Evolutionary conservation across 306 rosid species (phyloP).

Genomic region (Cucumis cinereus): DNA sequence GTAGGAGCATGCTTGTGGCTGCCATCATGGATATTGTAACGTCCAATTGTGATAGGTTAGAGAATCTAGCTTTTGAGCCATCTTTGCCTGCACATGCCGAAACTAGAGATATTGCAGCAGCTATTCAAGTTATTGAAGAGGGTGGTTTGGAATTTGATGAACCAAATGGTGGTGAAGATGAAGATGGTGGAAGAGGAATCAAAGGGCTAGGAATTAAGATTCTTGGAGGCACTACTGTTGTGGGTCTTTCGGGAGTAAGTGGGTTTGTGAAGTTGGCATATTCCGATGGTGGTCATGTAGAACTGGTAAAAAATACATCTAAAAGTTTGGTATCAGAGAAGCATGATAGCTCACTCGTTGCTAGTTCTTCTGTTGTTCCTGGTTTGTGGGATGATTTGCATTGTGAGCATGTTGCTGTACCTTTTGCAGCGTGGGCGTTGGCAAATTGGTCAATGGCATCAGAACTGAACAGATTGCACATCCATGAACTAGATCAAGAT

Average conservation of each 20-base stretch:
- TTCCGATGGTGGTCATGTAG: slow-evolving; percentile 20
- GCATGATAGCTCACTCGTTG: slow-evolving; percentile 22
- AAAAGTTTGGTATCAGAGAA: slow-evolving; percentile 22
- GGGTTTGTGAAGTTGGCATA: slow-evolving; percentile 29
- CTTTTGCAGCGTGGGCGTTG: slow-evolving; percentile 96
- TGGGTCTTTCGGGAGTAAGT: slow-evolving; percentile 58
- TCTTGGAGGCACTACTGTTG: slow-evolving; percentile 65
- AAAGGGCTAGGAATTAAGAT: slow-evolving; percentile 81
- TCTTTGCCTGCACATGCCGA: slow-evolving; percentile 70
- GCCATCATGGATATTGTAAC: slow-evolving; percentile 92
- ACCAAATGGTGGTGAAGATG: slow-evolving; percentile 36
- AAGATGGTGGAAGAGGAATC: slow-evolving; percentile 44
- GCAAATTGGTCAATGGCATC: slow-evolving; percentile 92
- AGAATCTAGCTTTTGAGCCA: slow-evolving; percentile 44
- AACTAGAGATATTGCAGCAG: slow-evolving; percentile 79
- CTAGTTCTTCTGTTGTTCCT: slow-evolving; percentile 60
- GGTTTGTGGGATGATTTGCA: slow-evolving; percentile 99
- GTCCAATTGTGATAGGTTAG: slow-evolving; percentile 61
- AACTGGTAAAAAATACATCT: slow-evolving; percentile 17
- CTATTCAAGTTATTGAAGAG: slow-evolving; percentile 77
- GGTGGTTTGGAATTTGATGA: slow-evolving; percentile 80
- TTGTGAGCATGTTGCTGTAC: slow-evolving; percentile 91
- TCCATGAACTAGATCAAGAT: slow-evolving; percentile 78
- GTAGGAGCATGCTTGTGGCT: slow-evolving; percentile 98
- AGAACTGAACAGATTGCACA: slow-evolving; percentile 49